A percentile compares a stretch with the other conserved stretches of the same genome.
Conservation (phyloP, 495 filamentous ascomycete species). For the Penicillium diatomitis region DNA sequence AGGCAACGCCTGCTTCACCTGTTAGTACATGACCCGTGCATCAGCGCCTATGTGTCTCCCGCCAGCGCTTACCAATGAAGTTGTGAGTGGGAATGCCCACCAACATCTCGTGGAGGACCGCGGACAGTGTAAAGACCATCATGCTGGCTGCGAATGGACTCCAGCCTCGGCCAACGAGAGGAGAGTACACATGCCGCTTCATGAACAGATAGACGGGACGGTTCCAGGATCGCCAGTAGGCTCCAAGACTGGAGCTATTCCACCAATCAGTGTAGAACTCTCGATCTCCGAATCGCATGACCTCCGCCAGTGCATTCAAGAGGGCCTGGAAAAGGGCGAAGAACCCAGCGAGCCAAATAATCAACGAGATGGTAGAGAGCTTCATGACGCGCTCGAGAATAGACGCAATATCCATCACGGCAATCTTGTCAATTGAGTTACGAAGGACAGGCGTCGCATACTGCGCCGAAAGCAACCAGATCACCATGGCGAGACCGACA, state of each 20-base stretch:
- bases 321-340: slow-evolving; percentile 89
- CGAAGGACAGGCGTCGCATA: slow-evolving; percentile 83
- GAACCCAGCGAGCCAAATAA: slow-evolving; percentile 96
- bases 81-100: slow-evolving; percentile 96
- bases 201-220: slow-evolving; percentile 95
- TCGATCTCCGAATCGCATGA: slow-evolving; percentile 82
- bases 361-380: slow-evolving; percentile 80
- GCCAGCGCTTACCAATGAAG: slow-evolving; percentile 56
- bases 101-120: slow-evolving; percentile 80
- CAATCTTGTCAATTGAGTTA: slow-evolving; percentile 82
- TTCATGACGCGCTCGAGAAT: slow-evolving; percentile 90
- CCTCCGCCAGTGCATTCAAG: slow-evolving; percentile 83
- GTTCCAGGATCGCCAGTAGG: slow-evolving; percentile 96
- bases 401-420: slow-evolving; percentile 65
- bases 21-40: slow-evolving; percentile 4
- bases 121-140: slow-evolving; percentile 77
- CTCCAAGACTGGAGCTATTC: slow-evolving; percentile 78
- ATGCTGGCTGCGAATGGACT: slow-evolving; percentile 55
- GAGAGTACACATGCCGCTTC: slow-evolving; percentile 83
- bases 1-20: slow-evolving; percentile 61
- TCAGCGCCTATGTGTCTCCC: no score
- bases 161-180: slow-evolving; percentile 75
- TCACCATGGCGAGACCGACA: slow-evolving; percentile 65
- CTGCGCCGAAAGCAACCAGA: slow-evolving; percentile 88
- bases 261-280: slow-evolving; percentile 97